Percentiles rank a stretch among this genome's conserved stretches.
Evolutionary conservation across 2,329 filamentous ascomycete species (phyloP).

Genomic region (Botrytis medusae): DNA sequence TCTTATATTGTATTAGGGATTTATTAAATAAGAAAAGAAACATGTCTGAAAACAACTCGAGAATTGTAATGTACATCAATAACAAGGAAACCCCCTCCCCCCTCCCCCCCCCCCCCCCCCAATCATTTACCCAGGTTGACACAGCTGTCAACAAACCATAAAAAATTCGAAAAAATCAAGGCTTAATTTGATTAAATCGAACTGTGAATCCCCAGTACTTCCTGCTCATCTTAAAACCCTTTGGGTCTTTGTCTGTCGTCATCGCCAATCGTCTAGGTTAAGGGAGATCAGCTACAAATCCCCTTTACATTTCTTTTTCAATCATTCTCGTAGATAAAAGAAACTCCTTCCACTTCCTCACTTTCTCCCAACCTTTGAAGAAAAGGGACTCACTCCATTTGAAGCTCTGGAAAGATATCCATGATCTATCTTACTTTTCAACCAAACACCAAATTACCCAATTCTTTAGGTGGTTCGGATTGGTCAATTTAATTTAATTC

Average conservation of each 20-base stretch:
- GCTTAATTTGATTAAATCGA: background rate
- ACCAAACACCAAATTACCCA: background rate
- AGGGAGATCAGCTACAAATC: background rate
- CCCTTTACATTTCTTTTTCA: background rate
- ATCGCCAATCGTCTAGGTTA: slow-evolving; percentile 2
- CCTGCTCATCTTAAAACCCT: background rate
- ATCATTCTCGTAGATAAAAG: background rate
- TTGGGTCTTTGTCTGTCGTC: slow-evolving; percentile 14
- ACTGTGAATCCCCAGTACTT: background rate
- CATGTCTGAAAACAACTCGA: slow-evolving; percentile 13
- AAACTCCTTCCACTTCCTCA: background rate
- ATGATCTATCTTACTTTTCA: background rate
- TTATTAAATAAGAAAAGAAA: background rate
- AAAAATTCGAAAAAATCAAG: background rate
- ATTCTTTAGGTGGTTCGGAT: background rate
- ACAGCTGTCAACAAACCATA: background rate
- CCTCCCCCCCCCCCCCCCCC: background rate
- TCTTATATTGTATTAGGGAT: background rate
- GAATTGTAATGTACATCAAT: background rate
- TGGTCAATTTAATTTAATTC: slow-evolving; percentile 15
- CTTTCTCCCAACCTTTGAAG: background rate
- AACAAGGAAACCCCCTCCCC: slow-evolving; percentile 8
- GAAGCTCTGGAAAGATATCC: background rate
- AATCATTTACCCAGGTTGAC: background rate
- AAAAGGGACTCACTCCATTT: background rate